Base-by-base conservation (phyloP, 805 yeast genomes). In the Kazachstania psychrophila region DNA sequence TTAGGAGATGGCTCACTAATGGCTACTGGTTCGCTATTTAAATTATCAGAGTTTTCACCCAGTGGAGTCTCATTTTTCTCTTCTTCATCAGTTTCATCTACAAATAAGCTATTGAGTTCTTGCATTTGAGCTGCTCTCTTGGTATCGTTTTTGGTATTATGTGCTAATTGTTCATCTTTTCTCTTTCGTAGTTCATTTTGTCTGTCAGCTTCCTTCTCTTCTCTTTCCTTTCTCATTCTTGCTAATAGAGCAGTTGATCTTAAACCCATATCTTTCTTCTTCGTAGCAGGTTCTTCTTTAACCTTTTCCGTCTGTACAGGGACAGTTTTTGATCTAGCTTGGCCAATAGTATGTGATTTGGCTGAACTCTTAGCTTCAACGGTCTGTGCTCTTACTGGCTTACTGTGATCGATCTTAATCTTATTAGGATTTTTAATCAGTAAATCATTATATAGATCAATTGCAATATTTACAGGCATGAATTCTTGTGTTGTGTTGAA, bases 221-320 rank as follows among this genome's bases (percentile, higher is more conserved):
- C 60, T 39, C 61, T 47, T 17, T 47, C 54, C 25, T 49, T 45
- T 29, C 55, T 48, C 62, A 56, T 58, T 36, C 46, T 52, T 2
- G 54, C 60, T 20, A 55, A 45, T 9, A 58, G 42, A 9, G 47
- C 58, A 3, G 61, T 58, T 1, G 62, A 56, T 37, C 50, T 49
- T 18, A 58, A 43, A 1, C 56, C 56, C 25, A 38, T 43, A 12
- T 40, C 43, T 23, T 48, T 47, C 34, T 41, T 42, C 18, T 45
- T 33, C 18, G 41, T 34, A 8, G 34, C 11, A 6, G n/a, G 24
- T 9, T 24, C 26, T 28, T 38, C 39, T 37, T 34, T 30, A 19
- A n/a, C 33, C 12, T 25, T n/a, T 12, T 30, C 15, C 7, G 15
- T n/a, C 16, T 2, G 15, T 10, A 6, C 15, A 18, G 49, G 42